Percentiles rank a stretch among this genome's conserved stretches.
Evolutionary conservation across 768 basidiomycete species (phyloP).

Genomic region (Tricholoma bakamatsutake): DNA sequence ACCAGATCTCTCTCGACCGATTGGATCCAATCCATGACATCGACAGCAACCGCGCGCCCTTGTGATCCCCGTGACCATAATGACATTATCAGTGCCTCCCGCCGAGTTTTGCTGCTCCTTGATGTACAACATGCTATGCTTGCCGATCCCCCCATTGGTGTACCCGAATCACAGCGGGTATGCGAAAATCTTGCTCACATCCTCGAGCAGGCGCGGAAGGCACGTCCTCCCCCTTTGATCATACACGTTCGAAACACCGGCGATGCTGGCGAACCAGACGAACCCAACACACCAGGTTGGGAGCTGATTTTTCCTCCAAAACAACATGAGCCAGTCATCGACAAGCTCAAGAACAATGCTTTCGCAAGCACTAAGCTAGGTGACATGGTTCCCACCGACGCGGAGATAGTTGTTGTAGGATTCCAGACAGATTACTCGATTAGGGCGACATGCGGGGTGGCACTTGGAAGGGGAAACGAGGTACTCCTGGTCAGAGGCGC

Average conservation of each 20-base stretch:
- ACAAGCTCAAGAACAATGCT: constrained; percentile 68
- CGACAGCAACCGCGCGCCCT: not conserved
- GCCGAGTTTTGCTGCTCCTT: constrained; percentile 52
- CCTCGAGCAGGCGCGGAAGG: constrained; percentile 44
- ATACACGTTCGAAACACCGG: constrained; percentile 66
- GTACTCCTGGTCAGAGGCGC: constrained; percentile 59
- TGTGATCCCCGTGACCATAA: not conserved
- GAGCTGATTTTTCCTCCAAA: constrained; percentile 50
- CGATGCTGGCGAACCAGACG: constrained; percentile 55
- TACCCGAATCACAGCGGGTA: constrained; percentile 39
- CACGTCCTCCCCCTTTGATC: constrained; percentile 46
- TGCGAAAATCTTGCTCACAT: constrained; percentile 43
- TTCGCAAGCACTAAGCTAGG: constrained; percentile 55
- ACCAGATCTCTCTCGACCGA: not conserved
- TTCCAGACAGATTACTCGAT: constrained; percentile 65
- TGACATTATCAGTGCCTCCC: constrained; percentile 11
- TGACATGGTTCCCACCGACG: constrained; percentile 42
- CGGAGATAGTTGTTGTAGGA: constrained; percentile 61
- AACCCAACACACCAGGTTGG: constrained; percentile 53
- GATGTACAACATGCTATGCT: constrained; percentile 53
- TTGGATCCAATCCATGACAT: not conserved
- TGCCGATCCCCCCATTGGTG: constrained; percentile 38
- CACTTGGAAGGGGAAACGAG: constrained; percentile 57
- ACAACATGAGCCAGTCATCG: constrained; percentile 47
- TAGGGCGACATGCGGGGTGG: constrained; percentile 54